phyloP scores from a whole-genome alignment of 2,329 filamentous ascomycete species.

The Aspergillus ruber region DNA sequence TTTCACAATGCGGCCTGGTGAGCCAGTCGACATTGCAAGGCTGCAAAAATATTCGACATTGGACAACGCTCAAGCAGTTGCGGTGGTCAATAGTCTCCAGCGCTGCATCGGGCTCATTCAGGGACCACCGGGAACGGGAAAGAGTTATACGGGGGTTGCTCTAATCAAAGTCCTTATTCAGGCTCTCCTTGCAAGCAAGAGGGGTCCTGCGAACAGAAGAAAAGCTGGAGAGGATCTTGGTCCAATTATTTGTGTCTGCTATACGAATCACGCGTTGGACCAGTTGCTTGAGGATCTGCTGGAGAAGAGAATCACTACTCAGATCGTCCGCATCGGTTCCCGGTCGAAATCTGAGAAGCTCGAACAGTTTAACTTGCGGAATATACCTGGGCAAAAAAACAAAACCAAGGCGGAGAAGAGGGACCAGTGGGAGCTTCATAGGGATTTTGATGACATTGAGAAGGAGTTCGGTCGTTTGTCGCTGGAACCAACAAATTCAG shows the following conservation, averaged over 20 bases:
- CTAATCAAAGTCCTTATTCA: slow-evolving; percentile 17
- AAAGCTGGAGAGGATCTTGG: slow-evolving; percentile 29
- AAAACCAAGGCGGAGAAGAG: slow-evolving; percentile 25
- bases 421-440: slow-evolving; percentile 8
- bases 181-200: too few relatives aligned
- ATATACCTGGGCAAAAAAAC: slow-evolving; percentile 27
- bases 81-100: slow-evolving; percentile 9
- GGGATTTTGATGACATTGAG: slow-evolving; percentile 9
- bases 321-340: slow-evolving; percentile 57
- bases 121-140: slow-evolving; percentile 20
- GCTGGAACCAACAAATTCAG: slow-evolving; percentile 3
- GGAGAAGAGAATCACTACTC: slow-evolving; percentile 28
- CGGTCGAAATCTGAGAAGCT: slow-evolving; percentile 51
- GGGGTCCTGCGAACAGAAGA: slow-evolving; percentile 13
- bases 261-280: slow-evolving; percentile 50
- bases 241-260: slow-evolving; percentile 43
- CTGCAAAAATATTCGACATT: slow-evolving; percentile 8
- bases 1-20: slow-evolving; percentile 6
- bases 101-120: slow-evolving; percentile 14
- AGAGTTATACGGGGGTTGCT: slow-evolving; percentile 16
- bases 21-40: slow-evolving; percentile 6
- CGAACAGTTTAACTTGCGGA: slow-evolving; percentile 45
- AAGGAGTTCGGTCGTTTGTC: slow-evolving; percentile 7
- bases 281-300: slow-evolving; percentile 56
- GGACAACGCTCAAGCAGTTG: slow-evolving; percentile 11